Evolutionary conservation across 306 rosid genomes (phyloP).

Genomic region (Ormosia semicastrata): DNA sequence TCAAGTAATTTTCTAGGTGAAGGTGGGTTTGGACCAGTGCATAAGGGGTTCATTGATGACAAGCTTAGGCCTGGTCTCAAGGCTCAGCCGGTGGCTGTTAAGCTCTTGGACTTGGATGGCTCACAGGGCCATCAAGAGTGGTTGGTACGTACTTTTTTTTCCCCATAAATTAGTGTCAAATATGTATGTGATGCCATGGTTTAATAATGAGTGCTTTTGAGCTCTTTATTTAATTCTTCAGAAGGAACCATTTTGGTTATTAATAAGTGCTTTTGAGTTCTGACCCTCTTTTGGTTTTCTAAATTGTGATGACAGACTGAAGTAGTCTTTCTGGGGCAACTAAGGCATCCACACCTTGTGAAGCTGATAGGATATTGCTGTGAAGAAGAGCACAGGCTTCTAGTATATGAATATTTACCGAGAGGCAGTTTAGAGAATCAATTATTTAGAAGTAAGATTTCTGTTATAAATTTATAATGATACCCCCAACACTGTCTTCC

Average conservation of each 20-base stretch:
- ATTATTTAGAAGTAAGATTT: constrained; percentile 71
- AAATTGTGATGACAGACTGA: constrained; percentile 58
- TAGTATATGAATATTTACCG: constrained; percentile 85
- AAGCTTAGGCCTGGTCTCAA: constrained; percentile 66
- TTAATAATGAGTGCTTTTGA: not conserved
- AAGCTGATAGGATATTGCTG: constrained; percentile 85
- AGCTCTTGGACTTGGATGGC: constrained; percentile 88
- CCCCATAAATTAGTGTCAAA: not conserved
- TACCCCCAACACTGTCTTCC: not conserved
- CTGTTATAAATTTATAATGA: not conserved
- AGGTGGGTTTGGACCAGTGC: constrained; percentile 95
- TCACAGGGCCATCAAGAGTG: constrained; percentile 86
- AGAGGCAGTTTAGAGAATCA: constrained; percentile 97
- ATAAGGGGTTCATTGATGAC: constrained; percentile 90
- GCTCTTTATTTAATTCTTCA: not conserved
- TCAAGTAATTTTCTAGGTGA: constrained; percentile 73
- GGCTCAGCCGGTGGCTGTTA: constrained; percentile 90
- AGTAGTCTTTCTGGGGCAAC: constrained; percentile 81
- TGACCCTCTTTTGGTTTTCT: constrained; percentile 7
- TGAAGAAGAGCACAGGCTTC: constrained; percentile 84
- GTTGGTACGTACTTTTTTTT: constrained; percentile 55
- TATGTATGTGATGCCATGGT: not conserved
- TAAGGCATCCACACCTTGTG: constrained; percentile 87
- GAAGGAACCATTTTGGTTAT: not conserved
- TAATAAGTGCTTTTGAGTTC: not conserved